A percentile compares a stretch with the other conserved stretches of the same genome.
Evolutionary conservation across 2,329 filamentous ascomycete species (phyloP).

Genomic region (Laburnicola sp.): DNA sequence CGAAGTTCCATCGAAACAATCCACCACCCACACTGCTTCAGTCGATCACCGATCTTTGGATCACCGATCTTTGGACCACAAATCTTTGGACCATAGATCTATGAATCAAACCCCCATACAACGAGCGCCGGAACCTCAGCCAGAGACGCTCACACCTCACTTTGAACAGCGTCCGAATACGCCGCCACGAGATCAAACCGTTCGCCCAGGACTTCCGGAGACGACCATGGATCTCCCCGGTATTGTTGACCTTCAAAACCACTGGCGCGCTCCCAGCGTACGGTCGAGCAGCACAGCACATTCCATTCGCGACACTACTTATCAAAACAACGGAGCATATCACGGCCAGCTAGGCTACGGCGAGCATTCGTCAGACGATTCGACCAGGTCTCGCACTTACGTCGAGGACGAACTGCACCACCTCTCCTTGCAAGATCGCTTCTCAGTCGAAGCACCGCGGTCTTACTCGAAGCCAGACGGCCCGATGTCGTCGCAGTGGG

Average conservation of each 20-base stretch:
- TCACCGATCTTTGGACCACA: not conserved
- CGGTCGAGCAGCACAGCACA: slow-evolving; percentile 24
- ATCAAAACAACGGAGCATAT: slow-evolving; percentile 23
- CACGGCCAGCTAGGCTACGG: slow-evolving; percentile 30
- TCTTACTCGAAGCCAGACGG: slow-evolving; percentile 12
- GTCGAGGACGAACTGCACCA: slow-evolving; percentile 32
- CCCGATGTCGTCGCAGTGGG: slow-evolving; percentile 19
- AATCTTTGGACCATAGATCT: not conserved
- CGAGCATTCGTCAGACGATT: slow-evolving; percentile 26
- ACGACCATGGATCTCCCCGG: slow-evolving; percentile 19
- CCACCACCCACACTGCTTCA: slow-evolving; percentile 5
- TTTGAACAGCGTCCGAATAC: slow-evolving; percentile 5
- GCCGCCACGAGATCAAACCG: slow-evolving; percentile 17
- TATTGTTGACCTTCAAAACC: slow-evolving; percentile 30
- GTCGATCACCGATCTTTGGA: not conserved
- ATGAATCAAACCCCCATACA: too few species aligned
- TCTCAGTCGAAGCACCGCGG: slow-evolving; percentile 15
- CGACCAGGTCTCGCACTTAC: slow-evolving; percentile 24
- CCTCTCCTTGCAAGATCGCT: slow-evolving; percentile 27
- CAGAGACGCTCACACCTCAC: not conserved
- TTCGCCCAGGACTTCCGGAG: slow-evolving; percentile 17
- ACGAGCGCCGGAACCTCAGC: not conserved
- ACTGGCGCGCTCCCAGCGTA: slow-evolving; percentile 34
- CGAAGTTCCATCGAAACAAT: slow-evolving; percentile 26
- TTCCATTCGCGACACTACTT: slow-evolving; percentile 34